Evolutionary conservation across 352 stramenopile genomes (phyloP), one percentile per base, ranked within the genome.

Genomic region (Globisporangium iwayamae): DNA sequence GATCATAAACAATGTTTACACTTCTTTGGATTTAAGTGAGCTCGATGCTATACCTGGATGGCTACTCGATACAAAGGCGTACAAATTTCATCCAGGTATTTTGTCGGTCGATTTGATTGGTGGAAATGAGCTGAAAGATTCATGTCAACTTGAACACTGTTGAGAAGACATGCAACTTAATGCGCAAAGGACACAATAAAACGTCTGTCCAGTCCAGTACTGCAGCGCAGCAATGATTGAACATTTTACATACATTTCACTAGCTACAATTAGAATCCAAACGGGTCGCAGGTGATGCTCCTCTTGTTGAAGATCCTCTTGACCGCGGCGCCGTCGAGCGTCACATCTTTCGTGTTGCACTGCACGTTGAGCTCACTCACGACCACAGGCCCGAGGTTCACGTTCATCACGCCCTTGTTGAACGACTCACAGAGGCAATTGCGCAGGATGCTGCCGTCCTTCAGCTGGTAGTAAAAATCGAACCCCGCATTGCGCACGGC

Each of bases 381-480:
- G 11, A 55, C 25, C 2, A 34, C 13, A 7, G 7, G 14, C 20
- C 48, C 48, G 11, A 55, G 22, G 6, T 55, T 30, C 4, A 55
- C 48, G 48, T 55, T 14, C 4, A n/a, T 14, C 22, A 55, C 25
- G 48, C 48, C 48, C 20, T 36, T 34, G 25, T 55, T 55, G 25
- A 22, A 55, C 22, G 48, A 55, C 18, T 55, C 48, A 25, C 48
- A 55, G 20, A 55, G 22, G 48, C 48, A 55, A 6, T 55, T 55
- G 11, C 22, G 22, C 48, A 55, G n/a, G 25, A 55, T 55, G 4
- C 13, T 20, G 25, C 48, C 48, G 48, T 55, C 25, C 13, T n/a
- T 55, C 25, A 55, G 48, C 48, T 55, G 48, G 25, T 55, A 55
- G 48, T 55, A 55, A 28, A 55, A 55, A 9, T 55, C 22, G 14